phyloP scores from a whole-genome alignment of 2,329 filamentous ascomycete species.

The Aaosphaeria arxii region DNA sequence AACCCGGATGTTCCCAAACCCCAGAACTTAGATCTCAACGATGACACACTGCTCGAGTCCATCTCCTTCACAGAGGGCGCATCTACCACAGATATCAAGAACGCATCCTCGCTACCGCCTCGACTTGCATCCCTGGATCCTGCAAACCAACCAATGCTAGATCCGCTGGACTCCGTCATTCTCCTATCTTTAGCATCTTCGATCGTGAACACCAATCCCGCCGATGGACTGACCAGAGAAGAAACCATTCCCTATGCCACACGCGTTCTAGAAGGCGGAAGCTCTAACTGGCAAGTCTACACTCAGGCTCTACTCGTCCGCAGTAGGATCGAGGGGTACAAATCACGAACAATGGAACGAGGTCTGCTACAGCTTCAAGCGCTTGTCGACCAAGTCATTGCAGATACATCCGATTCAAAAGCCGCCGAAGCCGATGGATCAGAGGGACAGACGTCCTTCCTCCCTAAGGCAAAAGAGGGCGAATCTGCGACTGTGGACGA shows the following conservation, averaged over 20 bases:
- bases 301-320: conserved; percentile 88
- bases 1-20: conserved; percentile 47
- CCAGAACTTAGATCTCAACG: conserved; percentile 74
- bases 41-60: conserved; percentile 87
- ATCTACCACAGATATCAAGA: conserved; percentile 41
- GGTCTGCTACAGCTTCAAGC: conserved; percentile 91
- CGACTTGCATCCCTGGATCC: conserved; percentile 66
- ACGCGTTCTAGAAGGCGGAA: conserved; percentile 81
- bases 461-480: conserved; percentile 69
- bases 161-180: conserved; percentile 84
- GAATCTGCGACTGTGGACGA: conserved; percentile 78
- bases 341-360: conserved; percentile 82
- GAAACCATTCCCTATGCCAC: conserved; percentile 89
- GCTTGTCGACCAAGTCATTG: conserved; percentile 90
- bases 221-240: conserved; percentile 84
- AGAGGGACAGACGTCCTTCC: conserved; percentile 65
- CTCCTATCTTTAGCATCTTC: conserved; percentile 77
- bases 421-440: conserved; percentile 10
- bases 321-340: conserved; percentile 84
- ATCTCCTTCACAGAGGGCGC: conserved; percentile 70
- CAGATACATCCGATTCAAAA: conserved; percentile 62
- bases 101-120: conserved; percentile 55
- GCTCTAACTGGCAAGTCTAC: conserved; percentile 97
- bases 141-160: conserved; percentile 76
- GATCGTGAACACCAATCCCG: conserved; percentile 82